A percentile compares a stretch with the other conserved stretches of the same genome.
Conservation (phyloP, 345 rosid genomes). For the Dovyalis caffra region DNA sequence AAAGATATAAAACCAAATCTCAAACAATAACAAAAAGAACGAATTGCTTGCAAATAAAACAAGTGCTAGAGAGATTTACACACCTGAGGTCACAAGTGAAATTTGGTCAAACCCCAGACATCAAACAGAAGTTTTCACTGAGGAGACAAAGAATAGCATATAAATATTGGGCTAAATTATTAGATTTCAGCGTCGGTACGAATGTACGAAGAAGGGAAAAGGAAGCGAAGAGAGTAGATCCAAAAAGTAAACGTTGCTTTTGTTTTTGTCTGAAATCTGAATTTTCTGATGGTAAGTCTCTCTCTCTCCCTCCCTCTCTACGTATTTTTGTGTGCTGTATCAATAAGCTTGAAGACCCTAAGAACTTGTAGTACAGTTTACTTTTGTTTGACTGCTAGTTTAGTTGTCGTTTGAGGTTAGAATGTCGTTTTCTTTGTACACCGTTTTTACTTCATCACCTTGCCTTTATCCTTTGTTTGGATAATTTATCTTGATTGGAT, state of each 20-base stretch:
- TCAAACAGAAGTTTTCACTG: neutral
- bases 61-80: slow-evolving; percentile 2
- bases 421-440: too few relatives aligned
- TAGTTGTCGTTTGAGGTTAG: neutral
- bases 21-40: neutral
- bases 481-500: too few relatives aligned
- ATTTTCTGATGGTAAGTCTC: neutral
- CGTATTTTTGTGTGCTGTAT: neutral
- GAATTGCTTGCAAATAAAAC: neutral
- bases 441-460: too few relatives aligned
- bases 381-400: neutral
- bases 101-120: neutral
- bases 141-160: neutral
- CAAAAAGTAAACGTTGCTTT: neutral
- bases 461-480: too few relatives aligned
- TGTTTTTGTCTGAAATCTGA: neutral
- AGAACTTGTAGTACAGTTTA: neutral
- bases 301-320: neutral
- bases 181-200: slow-evolving; percentile 9
- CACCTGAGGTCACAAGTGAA: slow-evolving; percentile 27
- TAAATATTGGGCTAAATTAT: neutral
- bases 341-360: neutral
- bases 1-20: neutral
- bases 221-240: neutral
- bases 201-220: slow-evolving; percentile 19